Base-by-base conservation (phyloP, 177 flowering plant genomes). In the Telopea speciosissima region DNA sequence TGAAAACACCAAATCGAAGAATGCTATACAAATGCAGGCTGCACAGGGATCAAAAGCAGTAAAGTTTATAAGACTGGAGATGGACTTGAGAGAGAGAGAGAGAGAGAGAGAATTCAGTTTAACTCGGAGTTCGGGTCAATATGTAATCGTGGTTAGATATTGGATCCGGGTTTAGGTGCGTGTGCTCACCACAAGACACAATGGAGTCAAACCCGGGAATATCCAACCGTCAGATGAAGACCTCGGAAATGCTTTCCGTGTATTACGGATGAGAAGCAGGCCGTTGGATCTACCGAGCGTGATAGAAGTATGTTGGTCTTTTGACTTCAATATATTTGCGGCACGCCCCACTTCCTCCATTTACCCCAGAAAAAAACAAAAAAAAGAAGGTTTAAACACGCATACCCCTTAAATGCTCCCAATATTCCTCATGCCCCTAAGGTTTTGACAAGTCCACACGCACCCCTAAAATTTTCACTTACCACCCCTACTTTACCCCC, bases 161-260 rank as follows among this genome's bases (percentile, higher is more conserved):
- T 60, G n/a, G 8, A 22, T 21, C 8, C 62, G 5, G 24, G 24
- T n/a, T 6, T 66, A 60, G 80, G 75, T 52, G 44, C 65, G 66
- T 59, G 80, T 70, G 77, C 49, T 1, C 8, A 13, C 2, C n/a
- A 14, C 14, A 42, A n/a, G n/a, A n/a, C n/a, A n/a, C n/a, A n/a
- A n/a, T n/a, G n/a, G n/a, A n/a, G n/a, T n/a, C 80, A 76, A 82
- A 79, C 61, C 52, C 63, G 70, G 79, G 25, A 64, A 62, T 8
- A 24, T 17, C 36, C 45, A 60, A 71, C 85, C 85, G 83, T 80
- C 44, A 60, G 79, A 76, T 49, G 24, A n/a, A 66, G n/a, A 31
- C 25, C 62, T 71, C 16, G 69, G 68, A 66, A 73, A 65, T 58
- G 77, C 17, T 65, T 65, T 65, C 67, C 67, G 67, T 36, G 13